Evolutionary conservation across 192 early-diverging fungal genomes (phyloP).

Genomic region (Umbelopsis isabellina): DNA sequence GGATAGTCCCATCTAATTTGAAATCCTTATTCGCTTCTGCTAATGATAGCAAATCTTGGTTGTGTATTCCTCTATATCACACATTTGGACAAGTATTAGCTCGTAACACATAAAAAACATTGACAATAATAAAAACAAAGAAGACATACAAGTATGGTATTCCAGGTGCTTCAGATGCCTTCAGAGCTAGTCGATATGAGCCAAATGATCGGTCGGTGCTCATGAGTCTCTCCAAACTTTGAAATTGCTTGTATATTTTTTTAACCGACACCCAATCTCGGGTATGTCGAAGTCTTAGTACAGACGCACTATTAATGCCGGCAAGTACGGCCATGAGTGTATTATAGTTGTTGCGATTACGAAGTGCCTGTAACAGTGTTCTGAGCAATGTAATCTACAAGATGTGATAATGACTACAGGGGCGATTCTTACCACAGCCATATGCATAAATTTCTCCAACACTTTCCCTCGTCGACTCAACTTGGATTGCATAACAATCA

Average conservation of each 20-base stretch:
- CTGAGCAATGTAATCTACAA: not conserved
- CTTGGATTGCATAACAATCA: slow-evolving; percentile 65
- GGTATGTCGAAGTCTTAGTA: slow-evolving; percentile 68
- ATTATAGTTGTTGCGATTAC: slow-evolving; percentile 74
- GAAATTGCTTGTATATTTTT: slow-evolving; percentile 54
- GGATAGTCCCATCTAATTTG: slow-evolving; percentile 63
- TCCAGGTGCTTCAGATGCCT: slow-evolving; percentile 57
- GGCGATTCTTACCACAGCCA: slow-evolving; percentile 57
- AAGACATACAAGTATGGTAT: slow-evolving; percentile 76
- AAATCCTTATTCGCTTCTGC: slow-evolving; percentile 72
- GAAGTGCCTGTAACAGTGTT: slow-evolving; percentile 48
- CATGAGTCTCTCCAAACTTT: slow-evolving; percentile 69
- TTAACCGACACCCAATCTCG: slow-evolving; percentile 51
- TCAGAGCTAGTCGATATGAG: slow-evolving; percentile 66
- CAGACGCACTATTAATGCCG: slow-evolving; percentile 66
- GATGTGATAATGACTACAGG: not conserved
- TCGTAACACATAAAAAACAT: not conserved
- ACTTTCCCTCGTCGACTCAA: slow-evolving; percentile 64
- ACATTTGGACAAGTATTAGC: not conserved
- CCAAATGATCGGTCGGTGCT: slow-evolving; percentile 66
- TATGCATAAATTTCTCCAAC: slow-evolving; percentile 69
- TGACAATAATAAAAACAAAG: not conserved
- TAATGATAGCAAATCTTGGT: slow-evolving; percentile 71
- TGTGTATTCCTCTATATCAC: slow-evolving; percentile 51
- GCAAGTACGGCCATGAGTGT: slow-evolving; percentile 76